These are phyloP conservation scores for Ananas comosus DNA, from an alignment of 176 grass and related monocot genomes.

Conservation along the genomic window DNA sequence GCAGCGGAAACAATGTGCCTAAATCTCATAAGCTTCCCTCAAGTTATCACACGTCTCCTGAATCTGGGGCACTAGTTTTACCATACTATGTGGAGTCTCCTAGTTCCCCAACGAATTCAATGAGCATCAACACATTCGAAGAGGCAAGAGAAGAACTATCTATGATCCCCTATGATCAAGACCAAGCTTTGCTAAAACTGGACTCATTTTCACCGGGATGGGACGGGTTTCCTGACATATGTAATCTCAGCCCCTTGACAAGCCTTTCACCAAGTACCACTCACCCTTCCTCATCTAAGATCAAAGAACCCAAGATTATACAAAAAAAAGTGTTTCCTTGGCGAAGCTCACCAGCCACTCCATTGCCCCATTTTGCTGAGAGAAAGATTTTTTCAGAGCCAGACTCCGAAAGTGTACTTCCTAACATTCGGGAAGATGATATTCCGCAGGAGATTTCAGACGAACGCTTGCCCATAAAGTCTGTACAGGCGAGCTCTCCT, in stretches of 20 bases:
- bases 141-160: constrained; percentile 3
- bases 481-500: constrained; percentile 16
- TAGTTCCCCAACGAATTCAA: constrained; percentile 15
- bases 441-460: constrained; percentile 8
- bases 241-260: constrained; percentile 9
- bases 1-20: constrained; percentile 10
- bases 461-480: neutral
- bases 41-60: constrained; percentile 14
- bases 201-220: constrained; percentile 21
- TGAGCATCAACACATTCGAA: constrained; percentile 8
- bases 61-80: constrained; percentile 16
- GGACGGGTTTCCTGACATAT: constrained; percentile 24
- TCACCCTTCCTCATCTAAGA: constrained; percentile 4
- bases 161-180: constrained; percentile 2
- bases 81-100: constrained; percentile 9
- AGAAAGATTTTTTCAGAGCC: constrained; percentile 8
- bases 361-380: constrained; percentile 8
- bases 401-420: constrained; percentile 1
- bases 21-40: neutral
- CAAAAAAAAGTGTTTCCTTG: constrained; percentile 15
- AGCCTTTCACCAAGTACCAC: neutral
- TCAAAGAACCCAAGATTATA: constrained; percentile 9
- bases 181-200: neutral
- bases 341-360: constrained; percentile 20
- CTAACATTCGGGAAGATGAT: constrained; percentile 3